Conservation (phyloP, 805 yeast species). For the Saturnispora hagleri region DNA sequence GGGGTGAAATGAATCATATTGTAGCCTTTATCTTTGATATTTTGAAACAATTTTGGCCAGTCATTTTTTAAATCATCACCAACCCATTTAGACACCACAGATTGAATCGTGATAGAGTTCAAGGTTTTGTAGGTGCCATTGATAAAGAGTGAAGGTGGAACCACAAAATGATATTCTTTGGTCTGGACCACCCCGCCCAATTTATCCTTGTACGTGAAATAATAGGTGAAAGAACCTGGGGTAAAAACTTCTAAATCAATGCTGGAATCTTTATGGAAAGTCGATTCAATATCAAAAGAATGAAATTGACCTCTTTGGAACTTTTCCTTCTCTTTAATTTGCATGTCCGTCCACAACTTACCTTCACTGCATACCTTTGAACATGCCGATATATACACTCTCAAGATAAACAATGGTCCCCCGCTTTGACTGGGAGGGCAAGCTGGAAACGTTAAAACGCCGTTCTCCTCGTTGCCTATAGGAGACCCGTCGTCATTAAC, state of each 20-base stretch:
- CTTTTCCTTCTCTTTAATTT: constrained; percentile 30
- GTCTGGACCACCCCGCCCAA: constrained; percentile 20
- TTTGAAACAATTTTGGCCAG: constrained; percentile 62
- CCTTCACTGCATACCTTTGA: constrained; percentile 66
- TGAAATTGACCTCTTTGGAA: constrained; percentile 53
- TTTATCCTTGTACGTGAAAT: constrained; percentile 44
- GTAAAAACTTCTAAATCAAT: constrained; percentile 51
- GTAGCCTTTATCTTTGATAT: constrained; percentile 67
- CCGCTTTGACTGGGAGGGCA: constrained; percentile 30
- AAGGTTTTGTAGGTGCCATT: constrained; percentile 52
- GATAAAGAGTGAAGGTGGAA: constrained; percentile 64
- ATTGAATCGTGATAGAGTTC: constrained; percentile 72
- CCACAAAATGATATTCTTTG: constrained; percentile 58
- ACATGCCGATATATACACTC: constrained; percentile 66
- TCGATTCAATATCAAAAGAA: constrained; percentile 40
- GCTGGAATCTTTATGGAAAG: constrained; percentile 54
- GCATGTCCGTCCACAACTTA: constrained; percentile 63
- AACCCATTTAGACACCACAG: constrained; percentile 87
- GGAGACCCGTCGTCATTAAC: constrained; percentile 43
- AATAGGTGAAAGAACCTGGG: constrained; percentile 79
- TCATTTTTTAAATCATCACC: constrained; percentile 43
- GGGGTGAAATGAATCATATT: constrained; percentile 97
- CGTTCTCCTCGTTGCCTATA: constrained; percentile 28
- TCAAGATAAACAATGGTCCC: constrained; percentile 38
- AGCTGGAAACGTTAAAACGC: constrained; percentile 45